Conservation (phyloP, 2,329 filamentous ascomycete genomes). For the Thelonectria olida region DNA sequence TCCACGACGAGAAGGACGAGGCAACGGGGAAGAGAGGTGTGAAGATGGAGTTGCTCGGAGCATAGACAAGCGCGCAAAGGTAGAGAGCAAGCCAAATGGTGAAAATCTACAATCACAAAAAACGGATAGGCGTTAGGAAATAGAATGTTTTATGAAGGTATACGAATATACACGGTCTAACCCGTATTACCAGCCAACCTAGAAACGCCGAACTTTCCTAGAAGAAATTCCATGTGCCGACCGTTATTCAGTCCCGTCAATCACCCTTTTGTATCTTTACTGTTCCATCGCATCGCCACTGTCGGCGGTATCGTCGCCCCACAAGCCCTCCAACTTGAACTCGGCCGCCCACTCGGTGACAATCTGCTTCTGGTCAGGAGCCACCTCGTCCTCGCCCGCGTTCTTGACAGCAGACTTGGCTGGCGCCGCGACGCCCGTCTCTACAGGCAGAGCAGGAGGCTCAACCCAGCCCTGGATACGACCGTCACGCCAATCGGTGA, state of each 20-base stretch:
- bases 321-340: constrained; percentile 93
- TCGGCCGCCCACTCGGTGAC: constrained; percentile 93
- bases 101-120: constrained; percentile 26
- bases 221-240: constrained; percentile 39
- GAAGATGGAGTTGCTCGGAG: constrained; percentile 73
- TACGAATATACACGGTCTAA: constrained; percentile 42
- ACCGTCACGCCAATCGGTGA: constrained; percentile 97
- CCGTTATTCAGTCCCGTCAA: constrained; percentile 35
- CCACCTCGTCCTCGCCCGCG: constrained; percentile 54
- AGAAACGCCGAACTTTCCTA: constrained; percentile 46
- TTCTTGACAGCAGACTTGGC: constrained; percentile 48
- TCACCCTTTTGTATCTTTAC: constrained; percentile 39
- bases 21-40: constrained; percentile 94
- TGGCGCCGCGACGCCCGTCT: constrained; percentile 42
- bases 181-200: constrained; percentile 44
- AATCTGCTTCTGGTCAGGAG: constrained; percentile 81
- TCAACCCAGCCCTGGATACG: constrained; percentile 93
- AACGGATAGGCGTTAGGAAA: constrained; percentile 32
- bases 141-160: constrained; percentile 38
- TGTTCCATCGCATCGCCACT: constrained; percentile 62
- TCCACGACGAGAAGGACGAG: constrained; percentile 93
- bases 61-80: constrained; percentile 17
- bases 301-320: constrained; percentile 67
- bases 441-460: constrained; percentile 73
- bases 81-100: constrained; percentile 1